Evolutionary conservation across 2,329 filamentous ascomycete species (phyloP).

Genomic region (Exophiala phaeomuriformis): DNA sequence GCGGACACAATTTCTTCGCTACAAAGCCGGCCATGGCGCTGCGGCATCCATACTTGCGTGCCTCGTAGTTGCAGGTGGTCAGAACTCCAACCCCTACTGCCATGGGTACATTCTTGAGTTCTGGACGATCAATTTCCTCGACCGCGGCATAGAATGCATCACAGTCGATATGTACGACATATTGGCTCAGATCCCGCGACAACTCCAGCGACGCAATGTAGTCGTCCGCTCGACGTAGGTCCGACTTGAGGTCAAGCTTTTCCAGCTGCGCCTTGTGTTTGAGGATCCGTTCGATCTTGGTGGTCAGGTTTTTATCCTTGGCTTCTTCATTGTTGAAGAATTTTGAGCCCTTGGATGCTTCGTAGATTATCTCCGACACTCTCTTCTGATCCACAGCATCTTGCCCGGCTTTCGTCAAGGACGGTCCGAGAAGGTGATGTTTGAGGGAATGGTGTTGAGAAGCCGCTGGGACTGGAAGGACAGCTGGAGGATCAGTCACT

Average conservation of each 20-base stretch:
- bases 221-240: conserved; percentile 70
- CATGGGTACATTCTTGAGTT: conserved; percentile 79
- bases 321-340: conserved; percentile 88
- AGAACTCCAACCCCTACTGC: conserved; percentile 72
- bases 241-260: conserved; percentile 62
- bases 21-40: conserved; percentile 96
- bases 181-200: conserved; percentile 71
- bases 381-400: conserved; percentile 88
- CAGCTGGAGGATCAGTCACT: background rate
- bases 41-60: conserved; percentile 80
- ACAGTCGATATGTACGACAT: conserved; percentile 87
- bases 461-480: conserved; percentile 4
- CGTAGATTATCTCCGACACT: conserved; percentile 94
- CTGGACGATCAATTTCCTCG: conserved; percentile 74
- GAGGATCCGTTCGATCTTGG: conserved; percentile 76
- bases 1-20: conserved; percentile 84
- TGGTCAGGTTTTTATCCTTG: conserved; percentile 72
- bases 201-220: conserved; percentile 73
- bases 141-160: conserved; percentile 97
- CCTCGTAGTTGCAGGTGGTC: conserved; percentile 77
- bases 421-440: conserved; percentile 82
- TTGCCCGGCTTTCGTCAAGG: conserved; percentile 87
- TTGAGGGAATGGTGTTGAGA: conserved; percentile 62
- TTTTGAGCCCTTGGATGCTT: conserved; percentile 91
- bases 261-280: conserved; percentile 69